Conservation (phyloP, 225 moss, liverwort and hornwort species). For the Bryum argenteum region DNA sequence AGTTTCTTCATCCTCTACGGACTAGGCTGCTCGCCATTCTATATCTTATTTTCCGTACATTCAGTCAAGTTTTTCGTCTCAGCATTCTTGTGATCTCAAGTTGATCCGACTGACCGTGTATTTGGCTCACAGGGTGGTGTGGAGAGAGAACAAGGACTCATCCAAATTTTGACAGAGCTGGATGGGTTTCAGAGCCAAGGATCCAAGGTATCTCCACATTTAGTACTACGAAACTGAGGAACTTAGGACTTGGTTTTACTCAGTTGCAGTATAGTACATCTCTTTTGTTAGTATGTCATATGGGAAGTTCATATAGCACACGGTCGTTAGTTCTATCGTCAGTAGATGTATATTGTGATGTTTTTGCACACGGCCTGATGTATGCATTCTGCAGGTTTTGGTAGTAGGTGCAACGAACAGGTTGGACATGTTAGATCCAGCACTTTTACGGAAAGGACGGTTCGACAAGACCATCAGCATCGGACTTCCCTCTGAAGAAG, state of each 20-base stretch:
- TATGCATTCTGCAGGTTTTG: slow-evolving; percentile 66
- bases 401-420: slow-evolving; percentile 99
- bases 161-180: slow-evolving; percentile 98
- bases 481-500: slow-evolving; percentile 93
- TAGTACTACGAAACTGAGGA: slow-evolving; percentile 11
- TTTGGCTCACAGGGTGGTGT: slow-evolving; percentile 84
- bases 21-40: slow-evolving; percentile 1
- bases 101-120: slow-evolving; percentile 19
- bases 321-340: not conserved
- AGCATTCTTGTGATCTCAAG: slow-evolving; percentile 10
- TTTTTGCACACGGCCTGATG: slow-evolving; percentile 21
- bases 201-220: slow-evolving; percentile 68
- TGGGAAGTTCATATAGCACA: not conserved
- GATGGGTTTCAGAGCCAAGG: slow-evolving; percentile 98
- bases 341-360: not conserved
- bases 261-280: not conserved
- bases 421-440: slow-evolving; percentile 98
- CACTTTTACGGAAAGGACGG: slow-evolving; percentile 93
- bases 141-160: slow-evolving; percentile 97
- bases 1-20: not conserved
- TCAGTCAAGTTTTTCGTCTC: not conserved
- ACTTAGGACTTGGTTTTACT: not conserved
- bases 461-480: slow-evolving; percentile 98
- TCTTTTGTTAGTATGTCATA: too few relatives aligned
- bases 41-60: not conserved